Percentiles rank a stretch among this genome's conserved stretches.
phyloP scores from a whole-genome alignment of 1,284 basidiomycete genomes.

The Moniliophthora roreri region DNA sequence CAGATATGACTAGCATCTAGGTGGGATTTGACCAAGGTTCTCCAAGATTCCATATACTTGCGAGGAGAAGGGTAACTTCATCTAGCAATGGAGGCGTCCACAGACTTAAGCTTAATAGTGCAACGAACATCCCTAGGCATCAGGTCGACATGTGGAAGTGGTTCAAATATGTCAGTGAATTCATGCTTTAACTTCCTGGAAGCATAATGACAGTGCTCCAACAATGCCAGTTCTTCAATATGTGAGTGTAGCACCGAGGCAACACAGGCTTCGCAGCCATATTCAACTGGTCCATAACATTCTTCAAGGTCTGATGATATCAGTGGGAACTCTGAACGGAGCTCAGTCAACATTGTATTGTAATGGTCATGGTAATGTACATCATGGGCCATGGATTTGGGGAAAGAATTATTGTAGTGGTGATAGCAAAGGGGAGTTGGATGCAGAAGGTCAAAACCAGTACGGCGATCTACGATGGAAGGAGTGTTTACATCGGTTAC shows the following conservation, averaged over 20 bases:
- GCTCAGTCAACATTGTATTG: not conserved
- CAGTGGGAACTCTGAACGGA: not conserved
- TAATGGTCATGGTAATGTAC: not conserved
- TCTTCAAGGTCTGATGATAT: not conserved
- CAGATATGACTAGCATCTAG: constrained; percentile 25
- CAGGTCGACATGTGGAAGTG: constrained; percentile 14
- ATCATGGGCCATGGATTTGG: not conserved
- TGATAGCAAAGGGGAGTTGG: not conserved
- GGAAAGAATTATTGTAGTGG: not conserved
- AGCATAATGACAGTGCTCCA: constrained; percentile 7
- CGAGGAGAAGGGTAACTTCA: constrained; percentile 23
- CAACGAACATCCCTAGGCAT: constrained; percentile 26
- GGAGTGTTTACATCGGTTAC: constrained; percentile 21
- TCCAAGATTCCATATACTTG: constrained; percentile 27
- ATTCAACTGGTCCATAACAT: not conserved
- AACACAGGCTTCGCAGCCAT: constrained; percentile 2
- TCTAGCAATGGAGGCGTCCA: constrained; percentile 17
- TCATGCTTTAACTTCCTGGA: constrained; percentile 14
- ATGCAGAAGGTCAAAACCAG: constrained; percentile 23
- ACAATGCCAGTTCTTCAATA: constrained; percentile 17
- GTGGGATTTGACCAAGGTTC: constrained; percentile 26
- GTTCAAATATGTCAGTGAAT: constrained; percentile 14
- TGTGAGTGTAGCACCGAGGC: constrained; percentile 13
- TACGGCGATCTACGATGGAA: constrained; percentile 22
- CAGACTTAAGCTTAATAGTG: constrained; percentile 24